A percentile compares a stretch with the other conserved stretches of the same genome.
Conservation (phyloP, 306 rosid genomes). For the Dryas drummondii region DNA sequence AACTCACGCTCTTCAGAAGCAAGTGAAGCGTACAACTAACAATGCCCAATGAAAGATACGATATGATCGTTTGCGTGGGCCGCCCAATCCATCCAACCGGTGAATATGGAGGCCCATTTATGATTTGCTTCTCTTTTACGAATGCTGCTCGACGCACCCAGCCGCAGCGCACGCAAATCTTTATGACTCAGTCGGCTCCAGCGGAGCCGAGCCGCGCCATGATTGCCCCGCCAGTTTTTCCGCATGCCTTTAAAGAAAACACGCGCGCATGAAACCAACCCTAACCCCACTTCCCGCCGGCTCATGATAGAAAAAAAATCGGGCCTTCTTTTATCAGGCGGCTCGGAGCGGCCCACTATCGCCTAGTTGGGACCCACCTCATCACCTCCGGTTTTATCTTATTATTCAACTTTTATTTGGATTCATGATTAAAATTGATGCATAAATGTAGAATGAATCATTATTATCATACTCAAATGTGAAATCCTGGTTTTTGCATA, state of each 20-base stretch:
- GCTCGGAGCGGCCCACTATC: slow-evolving; percentile 22
- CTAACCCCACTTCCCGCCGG: slow-evolving; percentile 33
- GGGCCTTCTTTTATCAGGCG: slow-evolving; percentile 9
- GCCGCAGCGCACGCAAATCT: slow-evolving; percentile 1
- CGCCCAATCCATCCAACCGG: slow-evolving; percentile 22
- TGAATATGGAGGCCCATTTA: slow-evolving; percentile 21
- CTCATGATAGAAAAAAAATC: slow-evolving; percentile 23
- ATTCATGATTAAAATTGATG: slow-evolving; percentile 5
- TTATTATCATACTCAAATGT: background rate
- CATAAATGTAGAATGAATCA: background rate
- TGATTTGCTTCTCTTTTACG: slow-evolving; percentile 3
- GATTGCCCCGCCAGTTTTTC: slow-evolving; percentile 24
- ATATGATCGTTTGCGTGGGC: slow-evolving; percentile 9
- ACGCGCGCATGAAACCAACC: slow-evolving; percentile 38
- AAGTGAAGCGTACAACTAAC: background rate
- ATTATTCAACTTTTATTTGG: slow-evolving; percentile 16
- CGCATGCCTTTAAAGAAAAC: slow-evolving; percentile 40
- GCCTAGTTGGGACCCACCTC: slow-evolving; percentile 25
- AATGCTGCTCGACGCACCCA: background rate
- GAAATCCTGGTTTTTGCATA: background rate
- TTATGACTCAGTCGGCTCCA: slow-evolving; percentile 18
- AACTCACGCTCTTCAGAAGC: background rate
- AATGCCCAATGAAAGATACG: background rate
- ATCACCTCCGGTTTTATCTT: slow-evolving; percentile 11
- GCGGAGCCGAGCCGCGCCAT: slow-evolving; percentile 47